phyloP scores from a whole-genome alignment of 345 rosid genomes.

The Brassica napus region Da-Ae NC_063447.1:52229001-52229500 shows the following conservation, averaged over 20 bases:
- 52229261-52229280: conserved; percentile 90
- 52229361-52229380: conserved; percentile 71
- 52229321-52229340: conserved; percentile 91
- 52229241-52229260: conserved; percentile 83
- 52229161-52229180: conserved; percentile 98
- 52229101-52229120: conserved; percentile 94
- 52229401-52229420: not conserved
- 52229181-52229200: conserved; percentile 89
- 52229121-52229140: conserved; percentile 94
- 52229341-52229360: conserved; percentile 83
- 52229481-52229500: conserved; percentile 73
- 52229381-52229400: conserved; percentile 63
- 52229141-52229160: conserved; percentile 97
- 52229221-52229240: conserved; percentile 89
- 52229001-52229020: not conserved
- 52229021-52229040: not conserved
- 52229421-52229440: not conserved
- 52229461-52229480: conserved; percentile 90
- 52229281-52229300: conserved; percentile 90
- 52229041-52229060: not conserved
- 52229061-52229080: conserved; percentile 1
- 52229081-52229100: conserved; percentile 49
- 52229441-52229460: conserved; percentile 30
- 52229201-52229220: conserved; percentile 99
- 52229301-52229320: conserved; percentile 70